Base-by-base conservation (phyloP, 345 rosid genomes). In the Lepidium africanum region DNA sequence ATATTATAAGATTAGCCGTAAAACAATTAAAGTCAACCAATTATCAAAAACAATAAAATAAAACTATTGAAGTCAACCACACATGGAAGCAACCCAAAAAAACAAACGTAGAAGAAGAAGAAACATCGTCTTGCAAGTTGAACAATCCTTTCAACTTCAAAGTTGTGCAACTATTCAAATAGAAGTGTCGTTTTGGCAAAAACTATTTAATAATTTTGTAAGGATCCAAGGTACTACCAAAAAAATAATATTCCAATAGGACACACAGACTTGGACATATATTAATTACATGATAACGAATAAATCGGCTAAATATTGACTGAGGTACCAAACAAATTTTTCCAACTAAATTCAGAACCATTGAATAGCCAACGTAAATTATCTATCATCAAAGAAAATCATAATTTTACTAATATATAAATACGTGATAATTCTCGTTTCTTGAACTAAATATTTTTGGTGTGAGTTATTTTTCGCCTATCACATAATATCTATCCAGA, bases 11-110 rank as follows among this genome's bases (percentile, higher is more conserved):
- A 37, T 38, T 23, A 14, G 38, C 58, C 55, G 10, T 27, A 10
- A 36, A 47, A 47, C 8, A 47, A 57, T 59, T 55, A 5, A 48
- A 69, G 65, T 69, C 73, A 69, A 58, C 65, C 30, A 69, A 4
- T 27, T 0, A 27, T 27, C 32, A 27, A 27, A 25, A 25, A 25
- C 27, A 25, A 27, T 27, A 27, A 27, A 25, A 27, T 4, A 10
- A 23, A 37, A 47, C 2, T 57, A 57, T 59, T 47, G 7, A 48
- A 69, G 65, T 69, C 73, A 69, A 58, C 59, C 30, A 69, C 50
- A 38, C 40, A 69, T 48, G 58, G 30, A 58, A 15, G 45, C 55
- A 55, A 43, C 53, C 36, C 45, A 65, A n/a, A 41, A 30, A 30
- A 43, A 1, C 32, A 8, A 33, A 27, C 7, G 5, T 13, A 51